These are phyloP conservation scores for Trifolium dubium DNA, from an alignment of 306 rosid species.

Conservation along the genomic window DNA sequence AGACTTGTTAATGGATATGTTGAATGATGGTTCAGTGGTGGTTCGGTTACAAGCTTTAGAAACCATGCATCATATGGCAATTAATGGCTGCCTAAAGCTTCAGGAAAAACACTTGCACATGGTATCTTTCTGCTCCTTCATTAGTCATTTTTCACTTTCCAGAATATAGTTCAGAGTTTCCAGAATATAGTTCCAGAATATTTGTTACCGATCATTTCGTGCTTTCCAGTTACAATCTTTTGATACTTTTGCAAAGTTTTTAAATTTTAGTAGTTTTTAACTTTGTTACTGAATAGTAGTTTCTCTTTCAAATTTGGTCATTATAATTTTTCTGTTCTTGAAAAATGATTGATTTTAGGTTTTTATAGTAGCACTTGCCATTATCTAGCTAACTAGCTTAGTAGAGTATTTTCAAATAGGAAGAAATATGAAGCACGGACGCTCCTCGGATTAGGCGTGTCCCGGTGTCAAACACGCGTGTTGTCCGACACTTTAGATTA, in stretches of 20 bases:
- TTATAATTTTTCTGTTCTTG: not conserved
- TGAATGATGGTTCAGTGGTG: slow-evolving; percentile 71
- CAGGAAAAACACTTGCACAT: slow-evolving; percentile 73
- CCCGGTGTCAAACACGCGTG: too few species aligned
- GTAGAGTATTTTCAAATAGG: not conserved
- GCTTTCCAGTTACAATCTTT: too few species aligned
- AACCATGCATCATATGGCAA: slow-evolving; percentile 80
- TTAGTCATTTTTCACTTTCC: slow-evolving; percentile 17
- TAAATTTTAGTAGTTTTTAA: too few species aligned
- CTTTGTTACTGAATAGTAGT: too few species aligned
- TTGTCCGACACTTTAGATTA: too few species aligned
- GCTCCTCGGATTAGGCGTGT: too few species aligned
- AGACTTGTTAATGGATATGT: slow-evolving; percentile 65
- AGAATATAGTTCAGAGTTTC: slow-evolving; percentile 1
- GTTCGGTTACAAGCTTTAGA: slow-evolving; percentile 80
- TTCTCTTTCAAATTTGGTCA: not conserved
- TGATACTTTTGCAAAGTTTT: too few species aligned
- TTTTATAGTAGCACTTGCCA: not conserved
- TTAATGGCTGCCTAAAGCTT: slow-evolving; percentile 57
- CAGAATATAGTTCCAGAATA: too few species aligned
- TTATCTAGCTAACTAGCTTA: not conserved
- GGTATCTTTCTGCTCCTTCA: slow-evolving; percentile 54
- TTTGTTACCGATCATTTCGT: too few species aligned
- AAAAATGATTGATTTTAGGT: not conserved
- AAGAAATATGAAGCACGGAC: not conserved